phyloP scores from a whole-genome alignment of 441 rosid species.

The Adansonia gregorii region DNA sequence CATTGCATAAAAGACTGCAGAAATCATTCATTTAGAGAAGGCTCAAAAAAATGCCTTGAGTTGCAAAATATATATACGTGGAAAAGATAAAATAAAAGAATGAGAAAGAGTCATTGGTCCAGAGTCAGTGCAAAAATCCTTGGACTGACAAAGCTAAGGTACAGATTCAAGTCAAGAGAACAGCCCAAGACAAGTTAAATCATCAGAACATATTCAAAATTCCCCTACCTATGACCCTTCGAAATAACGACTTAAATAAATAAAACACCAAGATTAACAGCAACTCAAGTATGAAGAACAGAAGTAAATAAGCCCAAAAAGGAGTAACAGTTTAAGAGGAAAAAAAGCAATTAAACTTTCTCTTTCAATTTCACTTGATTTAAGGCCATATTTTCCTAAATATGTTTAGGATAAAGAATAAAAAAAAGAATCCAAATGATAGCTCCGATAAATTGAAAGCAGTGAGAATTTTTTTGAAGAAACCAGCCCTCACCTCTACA shows the following conservation, averaged over 20 bases:
- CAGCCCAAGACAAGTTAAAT: slow-evolving; percentile 16
- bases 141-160: background rate
- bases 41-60: background rate
- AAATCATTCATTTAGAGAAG: background rate
- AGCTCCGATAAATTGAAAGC: slow-evolving; percentile 5
- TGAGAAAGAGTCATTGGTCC: background rate
- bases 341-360: background rate
- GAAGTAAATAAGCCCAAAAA: slow-evolving; percentile 6
- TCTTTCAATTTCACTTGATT: slow-evolving; percentile 14
- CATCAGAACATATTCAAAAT: slow-evolving; percentile 15
- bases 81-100: slow-evolving; percentile 14
- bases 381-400: background rate
- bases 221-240: slow-evolving; percentile 2
- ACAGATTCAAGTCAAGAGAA: slow-evolving; percentile 17
- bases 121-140: background rate
- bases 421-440: background rate
- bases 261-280: slow-evolving; percentile 6
- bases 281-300: slow-evolving; percentile 4
- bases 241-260: background rate
- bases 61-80: background rate
- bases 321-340: background rate
- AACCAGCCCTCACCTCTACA: slow-evolving; percentile 69
- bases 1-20: slow-evolving; percentile 7
- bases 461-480: slow-evolving; percentile 4
- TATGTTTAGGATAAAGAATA: slow-evolving; percentile 11